A percentile compares a stretch with the other conserved stretches of the same genome.
Conservation (phyloP, 2,329 filamentous ascomycete genomes). For the Herpotrichia juniperi region DNA sequence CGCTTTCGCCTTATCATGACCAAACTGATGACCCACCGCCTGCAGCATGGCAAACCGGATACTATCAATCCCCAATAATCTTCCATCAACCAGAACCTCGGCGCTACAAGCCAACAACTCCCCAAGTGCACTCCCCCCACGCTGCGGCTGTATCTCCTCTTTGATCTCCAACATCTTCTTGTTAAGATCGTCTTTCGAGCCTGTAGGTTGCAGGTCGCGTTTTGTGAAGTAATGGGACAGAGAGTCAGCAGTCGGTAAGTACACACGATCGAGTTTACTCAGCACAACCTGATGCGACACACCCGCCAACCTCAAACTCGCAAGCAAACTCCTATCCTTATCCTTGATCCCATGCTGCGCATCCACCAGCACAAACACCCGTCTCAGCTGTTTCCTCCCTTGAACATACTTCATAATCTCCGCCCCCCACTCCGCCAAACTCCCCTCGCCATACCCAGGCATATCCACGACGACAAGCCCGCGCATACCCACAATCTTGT, state of each 20-base stretch:
- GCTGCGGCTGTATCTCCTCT: constrained; percentile 42
- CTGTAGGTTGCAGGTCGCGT: constrained; percentile 22
- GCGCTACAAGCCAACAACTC: constrained; percentile 67
- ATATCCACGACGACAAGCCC: constrained; percentile 70
- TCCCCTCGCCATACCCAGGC: constrained; percentile 72
- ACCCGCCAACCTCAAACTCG: constrained; percentile 60
- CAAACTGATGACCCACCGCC: constrained; percentile 51
- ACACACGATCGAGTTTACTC: constrained; percentile 65
- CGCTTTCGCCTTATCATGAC: background rate
- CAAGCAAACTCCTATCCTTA: constrained; percentile 64
- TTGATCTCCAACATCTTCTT: constrained; percentile 44
- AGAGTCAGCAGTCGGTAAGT: constrained; percentile 27
- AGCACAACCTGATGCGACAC: constrained; percentile 70
- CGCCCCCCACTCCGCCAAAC: constrained; percentile 65
- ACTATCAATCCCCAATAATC: constrained; percentile 64
- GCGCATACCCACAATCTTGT: constrained; percentile 43
- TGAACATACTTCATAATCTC: constrained; percentile 73
- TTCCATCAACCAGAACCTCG: constrained; percentile 54
- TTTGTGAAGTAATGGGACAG: constrained; percentile 21
- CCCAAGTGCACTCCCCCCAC: constrained; percentile 51
- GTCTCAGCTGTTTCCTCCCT: constrained; percentile 65
- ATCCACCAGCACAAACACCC: constrained; percentile 70
- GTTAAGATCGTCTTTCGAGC: constrained; percentile 53
- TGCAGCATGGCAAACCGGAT: constrained; percentile 69
- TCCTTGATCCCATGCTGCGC: constrained; percentile 67